Evolutionary conservation across 805 yeast genomes (phyloP).

Genomic region (Yarrowia sp.): DNA sequence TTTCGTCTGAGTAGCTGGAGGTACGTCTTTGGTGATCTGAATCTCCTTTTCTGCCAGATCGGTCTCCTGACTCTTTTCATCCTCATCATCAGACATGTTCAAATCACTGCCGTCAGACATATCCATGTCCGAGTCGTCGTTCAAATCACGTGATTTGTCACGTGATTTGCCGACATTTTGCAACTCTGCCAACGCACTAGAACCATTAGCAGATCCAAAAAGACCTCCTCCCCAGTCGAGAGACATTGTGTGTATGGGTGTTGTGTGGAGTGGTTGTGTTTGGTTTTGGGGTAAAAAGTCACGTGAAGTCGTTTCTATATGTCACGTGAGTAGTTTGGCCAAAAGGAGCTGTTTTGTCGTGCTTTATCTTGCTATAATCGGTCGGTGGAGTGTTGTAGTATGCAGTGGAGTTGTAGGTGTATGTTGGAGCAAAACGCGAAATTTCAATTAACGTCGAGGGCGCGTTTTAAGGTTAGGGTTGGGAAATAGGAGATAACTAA

Average conservation of each 20-base stretch:
- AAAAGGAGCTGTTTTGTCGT: no score
- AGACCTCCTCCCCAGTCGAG: slow-evolving; percentile 22
- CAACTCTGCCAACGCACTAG: background rate
- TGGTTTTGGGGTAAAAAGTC: background rate
- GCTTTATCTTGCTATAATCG: background rate
- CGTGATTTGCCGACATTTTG: background rate
- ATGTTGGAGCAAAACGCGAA: background rate
- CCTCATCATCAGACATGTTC: background rate
- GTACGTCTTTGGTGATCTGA: background rate
- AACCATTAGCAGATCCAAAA: background rate
- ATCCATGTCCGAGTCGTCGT: background rate
- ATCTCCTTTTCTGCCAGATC: background rate
- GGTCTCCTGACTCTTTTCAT: no score
- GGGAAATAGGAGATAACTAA: no score
- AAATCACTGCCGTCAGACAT: background rate
- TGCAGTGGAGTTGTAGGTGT: no score
- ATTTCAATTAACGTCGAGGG: background rate
- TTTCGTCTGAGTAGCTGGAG: background rate
- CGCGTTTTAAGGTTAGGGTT: background rate
- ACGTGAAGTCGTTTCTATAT: background rate
- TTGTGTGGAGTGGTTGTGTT: background rate
- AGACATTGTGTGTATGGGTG: background rate
- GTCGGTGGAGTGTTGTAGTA: background rate
- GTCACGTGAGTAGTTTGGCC: no score
- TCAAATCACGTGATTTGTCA: background rate